Base-by-base conservation (phyloP, 2,329 filamentous ascomycete genomes). In the Metarhizium humberi region DNA sequence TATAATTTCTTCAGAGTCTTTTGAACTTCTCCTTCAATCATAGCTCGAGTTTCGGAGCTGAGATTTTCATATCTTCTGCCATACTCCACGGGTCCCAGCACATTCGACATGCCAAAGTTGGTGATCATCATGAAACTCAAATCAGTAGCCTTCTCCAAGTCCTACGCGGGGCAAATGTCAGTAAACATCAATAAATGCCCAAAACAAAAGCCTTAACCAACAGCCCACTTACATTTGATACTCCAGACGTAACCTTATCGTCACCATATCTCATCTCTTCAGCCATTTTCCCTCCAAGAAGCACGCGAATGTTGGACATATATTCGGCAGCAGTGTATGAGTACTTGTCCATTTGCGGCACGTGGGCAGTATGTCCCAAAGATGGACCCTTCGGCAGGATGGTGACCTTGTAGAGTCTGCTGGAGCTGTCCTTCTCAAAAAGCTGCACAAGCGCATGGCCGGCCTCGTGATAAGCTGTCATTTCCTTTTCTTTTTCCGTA, bases 401-500 rank as follows among this genome's bases (percentile, higher is more conserved):
- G 1, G 94, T 99, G 51, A 96, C 92, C 74, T 99, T 99, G 80
- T 99, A 96, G 2, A 99, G 79, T 36, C 87, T 88, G 59, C 80
- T 86, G 53, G 87, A 82, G 42, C 82, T 83, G 56, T 87, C 84
- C 59, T 78, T 77, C 58, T 87, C 85, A 62, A 92, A 91, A 65
- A 96, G 85, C 55, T 87, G 87, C 57, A 96, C 90, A 16, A 99
- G 81, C 8, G 94, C 91, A 70, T 99, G 94, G 2, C 94, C 94
- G 55, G 92, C 95, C 74, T 99, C 94, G 67, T 96, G 91, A 66
- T 95, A 96, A 1, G 91, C 91, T n/a, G 92, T 96, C 78, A 91
- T 86, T 63, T 94, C 82, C 75, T 95, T 97, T 74, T 99, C 94
- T 74, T 95, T 91, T 60, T 92, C 84, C 47, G 87, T 88, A 55